Conservation (phyloP, 306 rosid species). For the Sophora flavescens region DNA sequence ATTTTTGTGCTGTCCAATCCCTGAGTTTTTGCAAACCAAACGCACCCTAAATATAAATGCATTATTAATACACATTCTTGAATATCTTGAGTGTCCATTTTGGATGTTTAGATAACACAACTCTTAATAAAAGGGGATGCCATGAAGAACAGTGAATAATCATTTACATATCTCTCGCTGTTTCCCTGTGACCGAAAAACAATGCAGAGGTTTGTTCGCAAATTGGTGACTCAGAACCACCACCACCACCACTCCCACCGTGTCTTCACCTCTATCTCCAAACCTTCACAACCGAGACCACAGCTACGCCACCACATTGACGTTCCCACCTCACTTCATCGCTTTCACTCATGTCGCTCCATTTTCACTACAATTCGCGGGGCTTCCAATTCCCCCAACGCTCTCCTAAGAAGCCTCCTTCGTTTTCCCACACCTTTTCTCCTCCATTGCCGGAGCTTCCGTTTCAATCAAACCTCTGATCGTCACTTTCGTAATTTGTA, state of each 20-base stretch:
- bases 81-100: no score
- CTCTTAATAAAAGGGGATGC: no score
- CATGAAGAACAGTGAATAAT: no score
- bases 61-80: no score
- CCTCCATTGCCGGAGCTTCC: constrained; percentile 50
- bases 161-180: not conserved
- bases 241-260: constrained; percentile 41
- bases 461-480: constrained; percentile 40
- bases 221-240: constrained; percentile 37
- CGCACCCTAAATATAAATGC: no score
- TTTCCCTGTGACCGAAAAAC: not conserved
- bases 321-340: constrained; percentile 44
- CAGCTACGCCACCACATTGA: constrained; percentile 33
- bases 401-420: constrained; percentile 44
- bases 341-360: constrained; percentile 51
- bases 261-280: constrained; percentile 49
- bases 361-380: constrained; percentile 48
- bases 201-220: constrained; percentile 67
- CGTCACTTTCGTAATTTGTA: constrained; percentile 60
- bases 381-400: constrained; percentile 53
- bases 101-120: no score
- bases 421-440: constrained; percentile 51
- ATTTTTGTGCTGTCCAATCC: no score
- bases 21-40: no score
- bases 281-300: constrained; percentile 34